Percentiles rank a stretch among this genome's conserved stretches.
These are phyloP conservation scores for Neoboletus magnificus DNA, from an alignment of 768 basidiomycete species.

Conservation along the genomic window DNA sequence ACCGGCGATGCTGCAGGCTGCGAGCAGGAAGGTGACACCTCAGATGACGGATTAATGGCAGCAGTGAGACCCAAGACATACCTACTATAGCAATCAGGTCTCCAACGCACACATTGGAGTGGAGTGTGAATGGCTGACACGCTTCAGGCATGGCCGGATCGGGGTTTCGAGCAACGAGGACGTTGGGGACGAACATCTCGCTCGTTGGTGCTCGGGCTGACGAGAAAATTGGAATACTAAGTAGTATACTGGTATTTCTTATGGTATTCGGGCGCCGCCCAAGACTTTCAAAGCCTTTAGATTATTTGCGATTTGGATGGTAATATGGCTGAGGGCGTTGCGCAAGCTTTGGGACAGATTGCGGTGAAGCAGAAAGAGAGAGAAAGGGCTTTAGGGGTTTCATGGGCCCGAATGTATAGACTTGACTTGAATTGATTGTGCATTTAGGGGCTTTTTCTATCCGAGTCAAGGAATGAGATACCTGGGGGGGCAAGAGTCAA, in stretches of 20 bases:
- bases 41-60: neutral
- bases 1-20: constrained; percentile 17
- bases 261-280: neutral
- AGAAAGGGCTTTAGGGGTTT: neutral
- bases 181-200: constrained; percentile 2
- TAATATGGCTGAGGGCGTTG: neutral
- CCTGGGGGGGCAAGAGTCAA: neutral
- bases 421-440: neutral
- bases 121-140: constrained; percentile 12
- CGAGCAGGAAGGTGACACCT: neutral
- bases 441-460: neutral
- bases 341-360: neutral
- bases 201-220: neutral
- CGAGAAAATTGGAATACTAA: neutral
- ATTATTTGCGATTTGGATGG: neutral
- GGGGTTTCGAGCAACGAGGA: neutral
- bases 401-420: neutral
- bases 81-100: constrained; percentile 25
- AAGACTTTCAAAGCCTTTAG: neutral
- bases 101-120: constrained; percentile 19
- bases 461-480: neutral
- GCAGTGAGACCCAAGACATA: neutral
- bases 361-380: neutral
- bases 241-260: neutral
- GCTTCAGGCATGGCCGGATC: neutral